Base-by-base conservation (phyloP, 495 filamentous ascomycete genomes). In the Beverwykella pulmonaria region DNA sequence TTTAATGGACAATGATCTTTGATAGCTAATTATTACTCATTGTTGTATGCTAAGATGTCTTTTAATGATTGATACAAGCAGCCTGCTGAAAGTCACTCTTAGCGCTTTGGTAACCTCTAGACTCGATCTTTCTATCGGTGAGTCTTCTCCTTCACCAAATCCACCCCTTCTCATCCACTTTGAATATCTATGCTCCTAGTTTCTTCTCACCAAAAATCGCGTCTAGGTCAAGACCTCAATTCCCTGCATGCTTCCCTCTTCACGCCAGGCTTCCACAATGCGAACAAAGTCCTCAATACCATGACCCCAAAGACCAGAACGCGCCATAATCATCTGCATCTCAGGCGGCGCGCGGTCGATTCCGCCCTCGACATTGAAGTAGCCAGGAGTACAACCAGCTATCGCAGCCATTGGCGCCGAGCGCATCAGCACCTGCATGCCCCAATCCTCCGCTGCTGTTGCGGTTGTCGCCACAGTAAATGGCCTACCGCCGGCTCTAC, bases 371-470 rank as follows among this genome's bases (percentile, higher is more conserved):
- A 59, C 71, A 32, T 82, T 88, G 53, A 79, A 77, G 65, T 87
- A 87, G 15, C 82, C 75, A 0, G 86, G 85, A 8, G 84, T 87
- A 75, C 86, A 89, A 15, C 79, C 74, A 1, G 70, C 61, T 6
- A 82, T 55, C 4, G 70, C 72, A 1, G 76, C 75, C 47, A 82
- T 75, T 19, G 72, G 76, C 1, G 58, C 71, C 0, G 82, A 81
- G 9, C 74, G 73, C 49, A 62, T 56, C 66, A 82, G 25, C 27
- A 85, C 76, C 65, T 77, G 72, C 53, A 64, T 65, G 9, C 71
- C 71, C 83, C 83, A 87, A 14, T 73, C 75, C 60, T 84, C 81
- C 63, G 53, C 60, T 81, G 79, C 3, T 75, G 80, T 29, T 71
- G 73, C 10, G 19, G 34, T 19, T 74, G 79, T 0, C 81, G 76